Evolutionary conservation across 148 eudicot species (phyloP).

Genomic region (Mesembryanthemum crystallinum): DNA sequence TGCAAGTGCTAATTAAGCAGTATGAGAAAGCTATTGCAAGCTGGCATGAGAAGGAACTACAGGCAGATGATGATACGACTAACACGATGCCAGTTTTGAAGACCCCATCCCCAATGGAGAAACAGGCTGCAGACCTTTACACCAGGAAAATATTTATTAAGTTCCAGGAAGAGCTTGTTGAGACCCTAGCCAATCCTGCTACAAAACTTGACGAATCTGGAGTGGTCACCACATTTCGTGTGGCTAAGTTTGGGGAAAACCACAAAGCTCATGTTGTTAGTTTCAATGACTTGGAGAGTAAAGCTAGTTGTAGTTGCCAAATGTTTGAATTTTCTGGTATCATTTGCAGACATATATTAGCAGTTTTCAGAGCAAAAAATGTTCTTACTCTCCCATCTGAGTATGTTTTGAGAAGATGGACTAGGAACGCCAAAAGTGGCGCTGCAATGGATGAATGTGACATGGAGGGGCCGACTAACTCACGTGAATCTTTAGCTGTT

Average conservation of each 20-base stretch:
- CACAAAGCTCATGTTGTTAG: conserved; percentile 37
- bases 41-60: conserved; percentile 42
- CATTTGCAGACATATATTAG: conserved; percentile 42
- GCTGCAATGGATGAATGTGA: conserved; percentile 25
- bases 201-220: conserved; percentile 38
- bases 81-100: conserved; percentile 33
- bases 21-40: conserved; percentile 38
- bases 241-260: conserved; percentile 42
- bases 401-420: conserved; percentile 43
- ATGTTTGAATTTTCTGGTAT: conserved; percentile 49
- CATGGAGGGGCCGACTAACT: conserved; percentile 18
- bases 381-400: conserved; percentile 41
- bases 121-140: conserved; percentile 42
- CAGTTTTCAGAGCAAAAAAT: conserved; percentile 43
- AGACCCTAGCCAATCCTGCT: conserved; percentile 38
- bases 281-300: conserved; percentile 27
- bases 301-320: conserved; percentile 44
- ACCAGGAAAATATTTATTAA: conserved; percentile 37
- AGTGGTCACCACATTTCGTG: conserved; percentile 29
- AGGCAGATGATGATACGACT: conserved; percentile 37
- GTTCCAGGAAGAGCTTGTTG: conserved; percentile 50
- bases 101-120: conserved; percentile 54
- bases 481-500: conserved; percentile 23
- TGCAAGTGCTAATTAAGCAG: conserved; percentile 32
- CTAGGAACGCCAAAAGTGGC: conserved; percentile 35